Percentiles rank a stretch among this genome's conserved stretches.
Conservation (phyloP, 164 flowering plant species). For the Piper longum region DNA sequence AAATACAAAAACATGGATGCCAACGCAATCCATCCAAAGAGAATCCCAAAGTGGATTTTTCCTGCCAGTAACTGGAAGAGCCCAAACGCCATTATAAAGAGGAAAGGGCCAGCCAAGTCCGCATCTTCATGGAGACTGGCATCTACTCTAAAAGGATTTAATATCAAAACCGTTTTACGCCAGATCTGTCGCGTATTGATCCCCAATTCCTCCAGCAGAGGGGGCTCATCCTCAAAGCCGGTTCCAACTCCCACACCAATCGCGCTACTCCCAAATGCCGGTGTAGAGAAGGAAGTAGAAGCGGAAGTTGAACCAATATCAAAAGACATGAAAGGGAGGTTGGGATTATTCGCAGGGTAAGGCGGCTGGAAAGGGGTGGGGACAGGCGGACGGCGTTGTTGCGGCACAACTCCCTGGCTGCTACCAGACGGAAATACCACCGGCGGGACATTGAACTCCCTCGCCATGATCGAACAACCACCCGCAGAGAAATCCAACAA, state of each 20-base stretch:
- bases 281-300: constrained; percentile 19
- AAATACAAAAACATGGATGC: constrained; percentile 62
- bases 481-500: background rate
- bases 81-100: constrained; percentile 53
- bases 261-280: constrained; percentile 17
- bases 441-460: constrained; percentile 61
- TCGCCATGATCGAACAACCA: constrained; percentile 9
- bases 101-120: constrained; percentile 78
- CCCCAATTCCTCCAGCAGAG: constrained; percentile 86
- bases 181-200: constrained; percentile 81
- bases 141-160: constrained; percentile 55
- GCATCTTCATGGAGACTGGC: constrained; percentile 54
- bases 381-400: constrained; percentile 47
- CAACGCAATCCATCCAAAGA: constrained; percentile 77
- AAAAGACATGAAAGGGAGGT: constrained; percentile 64
- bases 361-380: constrained; percentile 55
- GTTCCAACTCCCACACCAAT: constrained; percentile 4
- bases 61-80: constrained; percentile 82
- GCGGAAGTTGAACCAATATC: constrained; percentile 45
- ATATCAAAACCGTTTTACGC: constrained; percentile 53
- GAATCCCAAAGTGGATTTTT: constrained; percentile 77
- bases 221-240: constrained; percentile 65
- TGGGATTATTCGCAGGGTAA: constrained; percentile 11
- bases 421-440: constrained; percentile 66
- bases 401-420: constrained; percentile 19